Evolutionary conservation across 805 yeast species (phyloP), one percentile per base, ranked within the genome.

Genomic region (Scheffersomyces coipomensis): DNA sequence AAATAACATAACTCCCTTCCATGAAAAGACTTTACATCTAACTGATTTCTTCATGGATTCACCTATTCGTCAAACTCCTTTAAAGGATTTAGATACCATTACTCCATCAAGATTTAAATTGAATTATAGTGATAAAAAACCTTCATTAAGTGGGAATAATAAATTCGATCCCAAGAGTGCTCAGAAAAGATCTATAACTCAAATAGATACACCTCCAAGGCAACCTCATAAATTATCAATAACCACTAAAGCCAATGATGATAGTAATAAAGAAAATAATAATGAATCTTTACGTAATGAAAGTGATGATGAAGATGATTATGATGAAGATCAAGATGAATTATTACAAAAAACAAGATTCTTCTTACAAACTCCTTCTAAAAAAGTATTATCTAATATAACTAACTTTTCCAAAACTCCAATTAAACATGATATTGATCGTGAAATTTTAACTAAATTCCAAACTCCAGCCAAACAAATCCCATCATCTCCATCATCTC

Each of bases 11-110:
- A 69, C 75, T n/a, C 75, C 75, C 3, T 65, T 62, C 43, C 68
- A 65, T 45, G 73, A 68, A 39, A 67, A 64, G 46, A 57, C 71
- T 3, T 52, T 66, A 40, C 73, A 64, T 40, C 49, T 68, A 31
- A 52, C 68, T 5, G 75, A 69, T 46, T 68, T 69, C 37, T 68
- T 68, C 48, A 68, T 66, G 60, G 75, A 69, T 38, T 59, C 69
- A n/a, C 75, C 75, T 12, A 64, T 67, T 29, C 49, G 60, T 21
- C 57, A 56, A 25, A 55, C 68, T 2, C 71, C 73, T 10, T 42
- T 58, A 10, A 65, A 58, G 39, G 66, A 61, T 33, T 35, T 62
- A 29, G 69, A 58, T 35, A 61, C 71, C 4, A 64, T 68, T 23
- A 69, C 75, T 3, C 74, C 75, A 2, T 64, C 71, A 8, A 60